phyloP scores from a whole-genome alignment of 306 rosid genomes.

The Gynostemma pentaphyllum region DNA sequence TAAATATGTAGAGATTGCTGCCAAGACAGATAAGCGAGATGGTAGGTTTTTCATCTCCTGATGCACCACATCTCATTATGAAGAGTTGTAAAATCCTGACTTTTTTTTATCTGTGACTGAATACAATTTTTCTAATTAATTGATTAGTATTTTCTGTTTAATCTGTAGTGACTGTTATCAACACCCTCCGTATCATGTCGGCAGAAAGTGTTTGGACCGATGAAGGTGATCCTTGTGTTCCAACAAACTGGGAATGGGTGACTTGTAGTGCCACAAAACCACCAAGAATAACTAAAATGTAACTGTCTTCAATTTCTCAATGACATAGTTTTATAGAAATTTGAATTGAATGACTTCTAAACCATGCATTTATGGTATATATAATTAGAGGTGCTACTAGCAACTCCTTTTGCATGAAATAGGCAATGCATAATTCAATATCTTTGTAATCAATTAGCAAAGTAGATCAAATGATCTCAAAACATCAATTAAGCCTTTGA shows the following conservation, averaged over 20 bases:
- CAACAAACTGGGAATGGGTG: constrained; percentile 84
- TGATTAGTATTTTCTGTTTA: constrained; percentile 19
- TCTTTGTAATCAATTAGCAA: not conserved
- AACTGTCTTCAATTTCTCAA: constrained; percentile 20
- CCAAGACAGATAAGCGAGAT: constrained; percentile 57
- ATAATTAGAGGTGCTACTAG: not conserved
- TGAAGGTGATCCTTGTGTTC: constrained; percentile 90
- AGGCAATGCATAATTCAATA: not conserved
- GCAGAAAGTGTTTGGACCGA: constrained; percentile 28
- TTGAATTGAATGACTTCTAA: not conserved
- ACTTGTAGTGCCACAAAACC: constrained; percentile 48
- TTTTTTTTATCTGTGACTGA: not conserved
- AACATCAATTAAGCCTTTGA: not conserved
- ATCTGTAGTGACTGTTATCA: constrained; percentile 41
- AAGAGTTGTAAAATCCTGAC: not conserved
- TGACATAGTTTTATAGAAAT: not conserved
- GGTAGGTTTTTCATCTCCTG: constrained; percentile 37
- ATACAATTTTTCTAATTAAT: constrained; percentile 10
- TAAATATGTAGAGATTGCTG: constrained; percentile 45
- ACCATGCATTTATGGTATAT: not conserved
- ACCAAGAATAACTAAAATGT: constrained; percentile 68
- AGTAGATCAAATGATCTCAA: not conserved
- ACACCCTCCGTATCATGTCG: constrained; percentile 37
- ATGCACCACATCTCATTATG: not conserved
- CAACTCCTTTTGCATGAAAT: not conserved